Base-by-base conservation (phyloP, 2,329 filamentous ascomycete genomes). In the Beauveria medogensis region DNA sequence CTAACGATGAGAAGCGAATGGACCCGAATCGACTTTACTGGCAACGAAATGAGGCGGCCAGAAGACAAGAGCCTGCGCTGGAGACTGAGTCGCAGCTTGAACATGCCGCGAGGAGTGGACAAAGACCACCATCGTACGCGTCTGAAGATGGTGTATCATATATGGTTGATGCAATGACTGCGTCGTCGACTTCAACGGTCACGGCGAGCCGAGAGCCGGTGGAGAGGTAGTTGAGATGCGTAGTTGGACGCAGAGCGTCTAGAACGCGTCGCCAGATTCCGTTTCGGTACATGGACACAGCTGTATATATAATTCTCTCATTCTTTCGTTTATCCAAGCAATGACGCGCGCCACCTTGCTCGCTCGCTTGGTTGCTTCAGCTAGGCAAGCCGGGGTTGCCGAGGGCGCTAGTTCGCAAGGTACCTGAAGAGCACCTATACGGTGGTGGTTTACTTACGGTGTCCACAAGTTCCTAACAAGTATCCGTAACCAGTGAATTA, bases 11-110 rank as follows among this genome's bases (percentile, higher is more conserved):
- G 24, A 67, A 89, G 83, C 82, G 90, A 53, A 88, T 92, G 37
- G 89, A 96, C 68, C 91, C 91, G 1, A 84, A 93, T 68, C 79
- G 91, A 16, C 79, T 96, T 28, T 91, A 89, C 70, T 95, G 91
- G 91, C 86, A 89, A 72, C 83, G 88, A 43, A 88, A 86, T 65
- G 77, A 80, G 22, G 69, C 72, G 3, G 70, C 71, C 3, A 63
- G 69, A 22, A 57, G 66, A 30, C 62, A 67, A 5, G 60, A 64
- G 16, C 14, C 37, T 12, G 40, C 43, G 20, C 26, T 41, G 10
- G 50, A 55, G 16, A 24, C 18, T 24, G 66, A 64, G 28, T 61
- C 66, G 55, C 69, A 64, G 51, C 69, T 67, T 40, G 66, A 64
- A n/a, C 65, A 65, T 44, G 70, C 70, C 60, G 70, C 65, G 3